phyloP scores from a whole-genome alignment of 139 green algal species.

The Astrephomene gubernaculifera region DNA sequence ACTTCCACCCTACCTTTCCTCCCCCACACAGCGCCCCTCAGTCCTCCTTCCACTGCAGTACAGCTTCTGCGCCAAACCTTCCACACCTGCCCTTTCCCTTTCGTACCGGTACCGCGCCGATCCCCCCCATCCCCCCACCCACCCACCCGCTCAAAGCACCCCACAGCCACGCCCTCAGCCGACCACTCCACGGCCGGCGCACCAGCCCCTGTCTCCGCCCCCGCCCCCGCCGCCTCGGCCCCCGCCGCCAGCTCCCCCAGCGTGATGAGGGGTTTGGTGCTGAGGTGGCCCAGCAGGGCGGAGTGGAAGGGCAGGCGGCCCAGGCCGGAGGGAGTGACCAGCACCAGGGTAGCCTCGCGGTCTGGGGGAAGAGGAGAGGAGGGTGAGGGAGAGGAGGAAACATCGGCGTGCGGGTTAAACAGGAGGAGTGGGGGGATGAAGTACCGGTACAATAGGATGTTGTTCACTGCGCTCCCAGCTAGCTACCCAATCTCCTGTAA shows the following conservation, averaged over 20 bases:
- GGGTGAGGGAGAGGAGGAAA: background rate
- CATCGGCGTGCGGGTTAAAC: no score
- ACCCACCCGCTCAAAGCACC: constrained; percentile 11
- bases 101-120: no score
- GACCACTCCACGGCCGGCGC: background rate
- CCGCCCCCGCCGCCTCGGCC: background rate
- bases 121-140: background rate
- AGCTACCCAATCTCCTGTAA: no score
- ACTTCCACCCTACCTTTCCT: no score
- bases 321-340: background rate
- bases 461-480: no score
- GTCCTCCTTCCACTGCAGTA: no score
- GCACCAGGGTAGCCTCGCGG: background rate
- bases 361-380: background rate
- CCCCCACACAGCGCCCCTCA: no score
- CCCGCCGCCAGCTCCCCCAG: constrained; percentile 19
- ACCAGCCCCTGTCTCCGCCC: background rate
- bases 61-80: no score
- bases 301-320: background rate
- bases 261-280: background rate
- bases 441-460: no score
- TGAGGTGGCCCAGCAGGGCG: constrained; percentile 3
- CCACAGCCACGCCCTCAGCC: background rate
- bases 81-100: no score
- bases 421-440: no score